phyloP scores from a whole-genome alignment of 495 filamentous ascomycete genomes.

The Penicillium subrubescens region DNA sequence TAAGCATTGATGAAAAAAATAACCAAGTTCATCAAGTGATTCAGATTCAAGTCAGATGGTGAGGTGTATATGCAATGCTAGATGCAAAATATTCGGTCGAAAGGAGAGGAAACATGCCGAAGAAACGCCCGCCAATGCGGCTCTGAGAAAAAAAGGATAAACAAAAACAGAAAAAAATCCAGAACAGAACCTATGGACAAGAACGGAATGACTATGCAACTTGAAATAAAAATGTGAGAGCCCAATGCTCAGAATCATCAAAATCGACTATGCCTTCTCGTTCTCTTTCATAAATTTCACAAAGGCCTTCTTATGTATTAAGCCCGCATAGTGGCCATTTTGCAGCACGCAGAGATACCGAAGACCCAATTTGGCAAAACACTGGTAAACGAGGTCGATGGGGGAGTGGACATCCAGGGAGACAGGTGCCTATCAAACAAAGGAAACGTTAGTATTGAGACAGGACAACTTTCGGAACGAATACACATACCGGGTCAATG shows the following conservation, averaged over 20 bases:
- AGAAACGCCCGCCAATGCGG: slow-evolving; percentile 7
- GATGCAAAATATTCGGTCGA: background rate
- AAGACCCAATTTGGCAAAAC: slow-evolving; percentile 91
- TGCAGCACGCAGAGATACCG: slow-evolving; percentile 88
- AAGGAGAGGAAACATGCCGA: background rate
- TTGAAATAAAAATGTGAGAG: background rate
- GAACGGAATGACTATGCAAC: background rate
- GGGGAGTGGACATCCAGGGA: slow-evolving; percentile 86
- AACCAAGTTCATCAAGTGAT: background rate
- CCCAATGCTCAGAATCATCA: background rate
- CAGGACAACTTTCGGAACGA: background rate
- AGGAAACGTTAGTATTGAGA: slow-evolving; percentile 6
- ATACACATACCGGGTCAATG: slow-evolving; percentile 73
- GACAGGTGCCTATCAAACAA: slow-evolving; percentile 64
- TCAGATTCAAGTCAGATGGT: background rate
- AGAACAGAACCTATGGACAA: background rate
- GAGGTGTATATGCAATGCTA: background rate
- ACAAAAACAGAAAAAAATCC: background rate
- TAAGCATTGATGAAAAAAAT: background rate
- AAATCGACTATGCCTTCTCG: slow-evolving; percentile 47
- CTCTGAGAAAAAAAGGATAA: background rate
- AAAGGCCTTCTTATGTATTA: slow-evolving; percentile 97
- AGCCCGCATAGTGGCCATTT: slow-evolving; percentile 82
- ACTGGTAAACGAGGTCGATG: slow-evolving; percentile 95
- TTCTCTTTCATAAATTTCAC: slow-evolving; percentile 89